These are phyloP conservation scores for Termitomyces sp. DNA, from an alignment of 768 basidiomycete species.

Conservation along the genomic window DNA sequence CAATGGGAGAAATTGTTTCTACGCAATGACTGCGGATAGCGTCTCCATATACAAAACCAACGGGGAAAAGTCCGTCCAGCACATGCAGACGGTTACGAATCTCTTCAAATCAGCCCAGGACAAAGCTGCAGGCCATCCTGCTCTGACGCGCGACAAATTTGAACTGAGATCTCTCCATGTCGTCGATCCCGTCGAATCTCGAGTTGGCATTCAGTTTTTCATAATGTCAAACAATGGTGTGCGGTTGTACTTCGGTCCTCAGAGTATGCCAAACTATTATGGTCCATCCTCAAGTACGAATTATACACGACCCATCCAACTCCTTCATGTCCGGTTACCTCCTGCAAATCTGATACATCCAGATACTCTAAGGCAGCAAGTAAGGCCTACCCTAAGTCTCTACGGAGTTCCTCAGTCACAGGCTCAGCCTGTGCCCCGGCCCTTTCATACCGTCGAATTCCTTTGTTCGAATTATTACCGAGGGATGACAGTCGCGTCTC, in stretches of 20 bases:
- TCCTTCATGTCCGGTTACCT: constrained; percentile 78
- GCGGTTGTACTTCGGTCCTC: constrained; percentile 77
- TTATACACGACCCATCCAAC: constrained; percentile 46
- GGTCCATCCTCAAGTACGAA: constrained; percentile 26
- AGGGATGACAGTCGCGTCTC: constrained; percentile 67
- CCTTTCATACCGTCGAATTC: constrained; percentile 55
- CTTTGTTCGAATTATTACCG: constrained; percentile 64
- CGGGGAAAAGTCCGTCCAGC: constrained; percentile 64
- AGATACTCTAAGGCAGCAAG: constrained; percentile 57
- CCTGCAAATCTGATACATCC: constrained; percentile 75
- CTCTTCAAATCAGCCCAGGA: constrained; percentile 75
- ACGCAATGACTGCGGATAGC: constrained; percentile 66
- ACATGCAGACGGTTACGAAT: constrained; percentile 72
- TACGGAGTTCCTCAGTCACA: constrained; percentile 47
- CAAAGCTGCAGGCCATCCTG: constrained; percentile 75
- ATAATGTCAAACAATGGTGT: constrained; percentile 81
- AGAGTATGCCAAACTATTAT: constrained; percentile 47
- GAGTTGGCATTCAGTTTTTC: constrained; percentile 68
- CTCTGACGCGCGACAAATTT: constrained; percentile 66
- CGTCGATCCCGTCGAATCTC: constrained; percentile 63
- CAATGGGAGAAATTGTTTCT: constrained; percentile 64
- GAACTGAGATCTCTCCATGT: constrained; percentile 69
- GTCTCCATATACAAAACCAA: constrained; percentile 66
- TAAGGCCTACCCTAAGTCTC: constrained; percentile 40
- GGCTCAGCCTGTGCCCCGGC: constrained; percentile 43